A percentile compares a stretch with the other conserved stretches of the same genome.
phyloP scores from a whole-genome alignment of 495 filamentous ascomycete species.

The Penicillium atrosanguineum region DNA sequence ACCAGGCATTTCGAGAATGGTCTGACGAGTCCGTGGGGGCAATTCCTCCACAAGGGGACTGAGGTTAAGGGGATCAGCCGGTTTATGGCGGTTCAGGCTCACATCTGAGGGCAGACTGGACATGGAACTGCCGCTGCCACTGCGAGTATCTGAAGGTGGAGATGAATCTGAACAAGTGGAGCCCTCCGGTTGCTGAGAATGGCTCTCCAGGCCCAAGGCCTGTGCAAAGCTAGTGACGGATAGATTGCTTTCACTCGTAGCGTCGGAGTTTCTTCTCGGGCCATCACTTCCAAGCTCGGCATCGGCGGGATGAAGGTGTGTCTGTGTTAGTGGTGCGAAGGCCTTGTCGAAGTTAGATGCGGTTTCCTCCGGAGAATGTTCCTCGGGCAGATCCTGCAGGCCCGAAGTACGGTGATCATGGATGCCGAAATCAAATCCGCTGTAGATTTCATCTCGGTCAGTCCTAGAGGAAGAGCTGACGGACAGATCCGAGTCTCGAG shows the following conservation, averaged over 20 bases:
- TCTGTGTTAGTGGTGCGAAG: conserved; percentile 10
- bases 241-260: conserved; percentile 29
- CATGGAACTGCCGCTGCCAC: conserved; percentile 67
- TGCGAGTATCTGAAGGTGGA: conserved; percentile 58
- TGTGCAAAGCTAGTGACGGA: conserved; percentile 43
- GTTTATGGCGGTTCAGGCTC: conserved; percentile 32
- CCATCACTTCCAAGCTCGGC: conserved; percentile 11
- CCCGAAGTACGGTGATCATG: conserved; percentile 2
- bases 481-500: conserved; percentile 24
- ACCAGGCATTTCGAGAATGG: conserved; percentile 16
- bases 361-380: conserved; percentile 8
- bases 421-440: conserved; percentile 34
- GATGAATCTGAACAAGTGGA: conserved; percentile 69
- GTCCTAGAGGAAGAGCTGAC: conserved; percentile 19
- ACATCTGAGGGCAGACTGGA: conserved; percentile 55
- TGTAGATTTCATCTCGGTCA: conserved; percentile 25
- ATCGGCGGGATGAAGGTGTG: conserved; percentile 15
- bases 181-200: conserved; percentile 51
- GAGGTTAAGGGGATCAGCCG: conserved; percentile 32
- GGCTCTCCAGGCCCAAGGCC: conserved; percentile 38
- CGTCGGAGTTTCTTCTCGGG: conserved; percentile 30
- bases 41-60: conserved; percentile 39
- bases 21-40: conserved; percentile 19
- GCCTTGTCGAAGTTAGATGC: conserved; percentile 2
- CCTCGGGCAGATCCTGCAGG: conserved; percentile 24